These are phyloP conservation scores for Ophiostoma piceae DNA, from an alignment of 2,329 filamentous ascomycete genomes.

Conservation along the genomic window DNA sequence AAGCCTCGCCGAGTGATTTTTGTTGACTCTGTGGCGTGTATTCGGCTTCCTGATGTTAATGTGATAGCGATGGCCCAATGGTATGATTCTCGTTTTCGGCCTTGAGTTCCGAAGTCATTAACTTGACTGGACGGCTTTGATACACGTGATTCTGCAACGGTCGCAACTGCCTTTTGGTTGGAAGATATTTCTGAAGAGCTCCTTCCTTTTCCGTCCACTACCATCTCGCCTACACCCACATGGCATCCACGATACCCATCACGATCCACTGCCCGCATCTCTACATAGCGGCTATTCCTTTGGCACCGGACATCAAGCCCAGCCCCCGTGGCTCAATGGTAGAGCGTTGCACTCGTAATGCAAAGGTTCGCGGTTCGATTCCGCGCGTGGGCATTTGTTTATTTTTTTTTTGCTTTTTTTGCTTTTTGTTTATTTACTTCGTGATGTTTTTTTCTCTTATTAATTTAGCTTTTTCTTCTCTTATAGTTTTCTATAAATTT, in stretches of 20 bases:
- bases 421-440: too few relatives aligned
- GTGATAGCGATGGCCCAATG: neutral
- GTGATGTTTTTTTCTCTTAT: too few relatives aligned
- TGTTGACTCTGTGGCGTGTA: neutral
- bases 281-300: constrained; percentile 3
- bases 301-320: neutral
- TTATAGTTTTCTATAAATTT: too few relatives aligned
- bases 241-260: constrained; percentile 4
- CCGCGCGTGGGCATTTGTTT: neutral
- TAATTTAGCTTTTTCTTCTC: too few relatives aligned
- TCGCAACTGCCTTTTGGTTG: neutral
- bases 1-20: neutral
- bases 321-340: constrained; percentile 13
- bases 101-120: neutral
- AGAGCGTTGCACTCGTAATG: constrained; percentile 16
- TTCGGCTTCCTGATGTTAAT: neutral
- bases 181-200: neutral
- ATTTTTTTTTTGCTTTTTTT: too few relatives aligned
- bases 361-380: constrained; percentile 14
- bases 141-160: neutral
- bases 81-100: neutral
- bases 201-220: neutral
- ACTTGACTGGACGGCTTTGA: neutral
- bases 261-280: neutral
- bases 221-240: neutral